Base-by-base conservation (phyloP, 1,139 yeast genomes). In the Magnusiomyces suaveolens region DNA sequence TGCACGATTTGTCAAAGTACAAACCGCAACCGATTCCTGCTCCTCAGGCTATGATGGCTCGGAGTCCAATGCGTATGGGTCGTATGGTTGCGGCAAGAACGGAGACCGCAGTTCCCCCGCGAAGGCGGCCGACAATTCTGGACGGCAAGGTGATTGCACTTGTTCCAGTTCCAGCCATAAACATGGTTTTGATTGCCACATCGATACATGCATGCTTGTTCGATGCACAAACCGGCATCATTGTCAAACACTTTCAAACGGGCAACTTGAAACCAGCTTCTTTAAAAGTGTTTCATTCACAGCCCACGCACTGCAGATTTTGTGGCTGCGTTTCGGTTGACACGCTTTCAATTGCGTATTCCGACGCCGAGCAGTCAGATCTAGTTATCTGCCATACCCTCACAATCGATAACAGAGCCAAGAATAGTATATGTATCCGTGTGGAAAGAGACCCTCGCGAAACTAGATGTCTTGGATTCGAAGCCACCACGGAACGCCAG, bases 361-460 rank as follows among this genome's bases (percentile, higher is more conserved):
- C 83, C 47, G 87, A 83, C 60, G 68, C 69, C 25, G 83, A 79
- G 55, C 72, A 77, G 0, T 61, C 62, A 1, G 77, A 77, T 8
- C 78, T 81, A 0, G 72, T 87, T 51, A 82, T 84, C 6, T 73
- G 86, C 68, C 96, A 87, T 63, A 83, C 94, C 0, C 82, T 81
- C 63, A 79, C 78, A 52, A 80, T 84, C 52, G 87, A 83, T 57
- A 85, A 84, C 64, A 75, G 84, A 57, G 88, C 95, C 2, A 85
- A 86, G 63, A 84, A 81, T 59, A 83, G 81, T 62, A 88, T 88
- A 50, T 88, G 96, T 69, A 71, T 87, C 54, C 80, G 96, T 69
- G 95, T 86, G 43, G 96, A 88, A 69, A 83, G 96, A 77, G 96
- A 88, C 69, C 88, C 92, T 1, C 77, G 95, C 64, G 96, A 88